Evolutionary conservation across 1,284 basidiomycete species (phyloP).

Genomic region (Naganishia albida): DNA sequence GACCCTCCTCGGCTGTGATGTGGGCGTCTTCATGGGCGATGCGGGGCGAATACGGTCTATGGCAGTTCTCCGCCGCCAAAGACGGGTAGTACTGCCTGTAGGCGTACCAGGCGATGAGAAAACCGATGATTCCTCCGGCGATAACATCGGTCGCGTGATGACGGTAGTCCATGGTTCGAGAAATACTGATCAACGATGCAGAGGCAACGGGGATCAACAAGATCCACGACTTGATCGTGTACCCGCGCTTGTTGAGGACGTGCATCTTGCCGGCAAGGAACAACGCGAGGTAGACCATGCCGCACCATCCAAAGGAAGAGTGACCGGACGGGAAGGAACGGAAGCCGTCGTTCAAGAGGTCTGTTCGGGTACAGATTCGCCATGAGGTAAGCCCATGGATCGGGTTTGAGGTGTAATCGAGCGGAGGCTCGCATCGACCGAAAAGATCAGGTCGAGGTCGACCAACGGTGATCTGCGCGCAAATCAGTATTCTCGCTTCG

Average conservation of each 20-base stretch:
- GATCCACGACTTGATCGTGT: slow-evolving; percentile 85
- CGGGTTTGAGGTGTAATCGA: slow-evolving; percentile 64
- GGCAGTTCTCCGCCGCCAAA: not conserved
- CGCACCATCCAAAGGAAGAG: slow-evolving; percentile 61
- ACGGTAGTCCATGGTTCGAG: slow-evolving; percentile 68
- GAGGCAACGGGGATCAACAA: slow-evolving; percentile 72
- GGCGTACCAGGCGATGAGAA: slow-evolving; percentile 45
- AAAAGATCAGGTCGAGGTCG: slow-evolving; percentile 84
- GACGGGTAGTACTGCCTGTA: slow-evolving; percentile 52
- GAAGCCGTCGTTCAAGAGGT: slow-evolving; percentile 81
- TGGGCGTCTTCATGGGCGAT: slow-evolving; percentile 23
- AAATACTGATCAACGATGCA: slow-evolving; percentile 80
- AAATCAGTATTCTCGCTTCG: not conserved
- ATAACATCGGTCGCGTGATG: slow-evolving; percentile 45
- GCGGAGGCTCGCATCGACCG: slow-evolving; percentile 75
- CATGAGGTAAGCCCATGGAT: slow-evolving; percentile 71
- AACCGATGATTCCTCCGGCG: slow-evolving; percentile 47
- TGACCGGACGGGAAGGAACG: slow-evolving; percentile 92
- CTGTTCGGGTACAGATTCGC: slow-evolving; percentile 73
- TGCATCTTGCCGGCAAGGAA: slow-evolving; percentile 37
- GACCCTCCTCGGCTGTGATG: slow-evolving; percentile 16
- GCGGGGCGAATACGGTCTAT: slow-evolving; percentile 20
- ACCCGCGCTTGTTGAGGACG: slow-evolving; percentile 55
- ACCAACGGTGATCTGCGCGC: slow-evolving; percentile 63
- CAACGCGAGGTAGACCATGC: slow-evolving; percentile 54